Conservation (phyloP, 805 yeast species). For the Ogataea glucozyma region DNA sequence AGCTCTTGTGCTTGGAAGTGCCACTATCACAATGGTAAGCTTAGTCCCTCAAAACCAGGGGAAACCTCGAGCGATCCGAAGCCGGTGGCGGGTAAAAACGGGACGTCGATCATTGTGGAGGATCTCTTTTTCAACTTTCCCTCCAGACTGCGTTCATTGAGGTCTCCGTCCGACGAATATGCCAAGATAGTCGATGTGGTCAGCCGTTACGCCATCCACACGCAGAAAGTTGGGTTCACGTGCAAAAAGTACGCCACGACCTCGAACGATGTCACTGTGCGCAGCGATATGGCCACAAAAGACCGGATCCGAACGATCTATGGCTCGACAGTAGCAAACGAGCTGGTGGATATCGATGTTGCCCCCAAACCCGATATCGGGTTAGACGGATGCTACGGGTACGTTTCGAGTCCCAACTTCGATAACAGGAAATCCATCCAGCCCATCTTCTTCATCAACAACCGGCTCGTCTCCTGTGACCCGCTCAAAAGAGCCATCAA, state of each 20-base stretch:
- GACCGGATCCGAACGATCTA: constrained; percentile 76
- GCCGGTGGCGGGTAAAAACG: constrained; percentile 83
- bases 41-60: constrained; percentile 45
- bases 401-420: constrained; percentile 70
- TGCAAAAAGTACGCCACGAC: constrained; percentile 81
- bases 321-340: constrained; percentile 69
- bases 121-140: constrained; percentile 90
- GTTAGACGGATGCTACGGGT: constrained; percentile 54
- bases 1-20: constrained; percentile 72
- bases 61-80: constrained; percentile 47
- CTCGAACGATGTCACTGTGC: constrained; percentile 61
- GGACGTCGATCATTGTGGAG: constrained; percentile 83
- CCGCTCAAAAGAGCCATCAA: constrained; percentile 70
- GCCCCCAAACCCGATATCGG: constrained; percentile 44
- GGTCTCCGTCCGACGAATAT: constrained; percentile 72
- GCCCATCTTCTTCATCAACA: constrained; percentile 83
- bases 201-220: constrained; percentile 80
- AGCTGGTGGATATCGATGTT: constrained; percentile 53
- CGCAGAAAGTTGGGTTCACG: constrained; percentile 66
- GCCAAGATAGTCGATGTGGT: constrained; percentile 76
- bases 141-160: constrained; percentile 67
- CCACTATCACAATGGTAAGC: constrained; percentile 64
- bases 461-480: constrained; percentile 80
- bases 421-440: constrained; percentile 61
- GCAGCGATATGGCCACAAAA: constrained; percentile 47